Evolutionary conservation across 768 basidiomycete species (phyloP).

Genomic region (Termitomyces sp.): DNA sequence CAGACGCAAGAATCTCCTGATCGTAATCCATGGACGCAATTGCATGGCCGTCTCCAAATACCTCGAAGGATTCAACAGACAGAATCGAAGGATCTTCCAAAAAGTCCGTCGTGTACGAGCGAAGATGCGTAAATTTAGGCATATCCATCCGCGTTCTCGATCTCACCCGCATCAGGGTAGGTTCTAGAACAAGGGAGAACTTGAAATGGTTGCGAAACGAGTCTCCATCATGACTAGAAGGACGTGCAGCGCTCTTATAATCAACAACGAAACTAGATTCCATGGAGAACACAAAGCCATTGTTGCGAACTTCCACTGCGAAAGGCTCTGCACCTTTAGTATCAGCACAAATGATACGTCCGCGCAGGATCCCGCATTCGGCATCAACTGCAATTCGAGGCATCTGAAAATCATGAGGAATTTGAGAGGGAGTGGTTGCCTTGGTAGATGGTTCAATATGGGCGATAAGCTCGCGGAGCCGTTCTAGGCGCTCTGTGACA

Average conservation of each 20-base stretch:
- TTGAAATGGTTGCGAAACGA: slow-evolving; percentile 39
- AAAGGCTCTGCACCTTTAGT: slow-evolving; percentile 35
- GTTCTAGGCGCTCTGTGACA: slow-evolving; percentile 49
- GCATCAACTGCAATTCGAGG: slow-evolving; percentile 47
- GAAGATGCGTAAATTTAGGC: slow-evolving; percentile 19
- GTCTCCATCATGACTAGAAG: slow-evolving; percentile 29
- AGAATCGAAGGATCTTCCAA: slow-evolving; percentile 45
- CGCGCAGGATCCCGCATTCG: slow-evolving; percentile 43
- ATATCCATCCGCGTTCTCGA: slow-evolving; percentile 24
- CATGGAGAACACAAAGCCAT: slow-evolving; percentile 40
- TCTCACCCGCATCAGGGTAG: slow-evolving; percentile 49
- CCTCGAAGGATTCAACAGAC: slow-evolving; percentile 53
- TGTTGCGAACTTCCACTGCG: slow-evolving; percentile 50
- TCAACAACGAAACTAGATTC: slow-evolving; percentile 35
- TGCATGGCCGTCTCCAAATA: slow-evolving; percentile 36
- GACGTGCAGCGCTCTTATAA: slow-evolving; percentile 15
- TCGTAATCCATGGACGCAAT: slow-evolving; percentile 48
- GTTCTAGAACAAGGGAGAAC: slow-evolving; percentile 38
- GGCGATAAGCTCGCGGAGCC: slow-evolving; percentile 33
- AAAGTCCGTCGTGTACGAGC: slow-evolving; percentile 30
- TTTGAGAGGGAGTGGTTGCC: slow-evolving; percentile 6
- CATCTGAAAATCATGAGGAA: slow-evolving; percentile 25
- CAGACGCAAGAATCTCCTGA: slow-evolving; percentile 28
- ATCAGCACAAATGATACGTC: slow-evolving; percentile 45
- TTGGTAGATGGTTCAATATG: slow-evolving; percentile 11